Evolutionary conservation across 352 stramenopile species (phyloP), one percentile per base, ranked within the genome.

Genomic region (Globisporangium parvum): DNA sequence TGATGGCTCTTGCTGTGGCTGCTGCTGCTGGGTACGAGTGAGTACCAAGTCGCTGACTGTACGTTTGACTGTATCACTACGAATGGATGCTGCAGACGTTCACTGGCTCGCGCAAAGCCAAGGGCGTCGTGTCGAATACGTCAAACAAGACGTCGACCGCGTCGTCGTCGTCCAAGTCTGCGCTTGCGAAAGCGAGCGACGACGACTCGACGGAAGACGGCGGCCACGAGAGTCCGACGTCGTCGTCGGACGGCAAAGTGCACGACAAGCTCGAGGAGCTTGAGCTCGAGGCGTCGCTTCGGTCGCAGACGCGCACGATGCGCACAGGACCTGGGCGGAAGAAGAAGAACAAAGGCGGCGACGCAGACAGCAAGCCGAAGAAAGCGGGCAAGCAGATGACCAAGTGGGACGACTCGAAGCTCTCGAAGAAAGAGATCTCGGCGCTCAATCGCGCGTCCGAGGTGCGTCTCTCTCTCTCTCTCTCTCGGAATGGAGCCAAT

Each of bases 391-490:
- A 93, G 67, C 78, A 87, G 53, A 93, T 89, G 79, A 90, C 73
- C 39, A 89, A 86, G 63, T 91, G 83, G 80, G 85, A 95, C 31
- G 69, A 93, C 59, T 80, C 76, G 23, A 93, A 94, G 70, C 64
- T 95, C 17, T 89, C 75, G 26, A 91, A 87, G 59, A 90, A 93
- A 62, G 87, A 93, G 47, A 85, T 87, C 8, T 60, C 75, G 41
- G 80, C 71, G 48, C 55, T 95, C 3, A 83, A 93, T 64, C 79
- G 75, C 28, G 91, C 83, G 12, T 79, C 75, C 47, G 67, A 70
- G 64, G 83, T 93, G 61, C 59, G 66, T 56, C 33, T 53, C 26
- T 18, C 18, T 18, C 33, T 53, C 26, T 18, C 18, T 18, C 9
- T 20, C 9, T 5, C 20, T 47, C 20, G 41, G 5, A 9, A 42